Conservation (phyloP, 2,329 filamentous ascomycete species). For the Trichoderma hamatum region DNA sequence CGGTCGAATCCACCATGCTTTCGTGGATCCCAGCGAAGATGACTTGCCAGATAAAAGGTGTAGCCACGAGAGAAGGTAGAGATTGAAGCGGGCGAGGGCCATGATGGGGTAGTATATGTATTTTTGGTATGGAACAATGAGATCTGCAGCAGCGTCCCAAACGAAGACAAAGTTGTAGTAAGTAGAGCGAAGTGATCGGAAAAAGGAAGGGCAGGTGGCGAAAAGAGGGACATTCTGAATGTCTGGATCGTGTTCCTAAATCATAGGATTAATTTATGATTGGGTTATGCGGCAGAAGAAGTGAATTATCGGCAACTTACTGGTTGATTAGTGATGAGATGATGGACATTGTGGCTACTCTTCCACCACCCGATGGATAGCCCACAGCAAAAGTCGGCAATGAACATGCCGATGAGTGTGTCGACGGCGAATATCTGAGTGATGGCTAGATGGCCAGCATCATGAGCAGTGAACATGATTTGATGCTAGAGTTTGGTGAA, state of each 20-base stretch:
- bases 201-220: slow-evolving; percentile 78
- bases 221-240: slow-evolving; percentile 92
- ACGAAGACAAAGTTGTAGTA: slow-evolving; percentile 79
- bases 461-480: slow-evolving; percentile 89
- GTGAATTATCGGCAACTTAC: slow-evolving; percentile 40
- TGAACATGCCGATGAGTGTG: slow-evolving; percentile 82
- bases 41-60: slow-evolving; percentile 62
- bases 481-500: slow-evolving; percentile 71
- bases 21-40: slow-evolving; percentile 70
- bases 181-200: slow-evolving; percentile 69
- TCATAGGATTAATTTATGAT: neutral
- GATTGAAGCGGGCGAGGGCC: slow-evolving; percentile 81
- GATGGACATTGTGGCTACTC: slow-evolving; percentile 91
- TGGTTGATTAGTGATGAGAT: slow-evolving; percentile 92
- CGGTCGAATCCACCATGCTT: slow-evolving; percentile 64
- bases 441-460: slow-evolving; percentile 96
- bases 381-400: slow-evolving; percentile 87
- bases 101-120: slow-evolving; percentile 85
- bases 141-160: slow-evolving; percentile 73
- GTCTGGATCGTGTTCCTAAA: slow-evolving; percentile 84
- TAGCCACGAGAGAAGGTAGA: slow-evolving; percentile 78
- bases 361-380: slow-evolving; percentile 98
- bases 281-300: too few relatives aligned
- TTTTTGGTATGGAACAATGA: slow-evolving; percentile 73
- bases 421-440: slow-evolving; percentile 87